These are phyloP conservation scores for Pichia sp. DNA, from an alignment of 1,139 yeast genomes.

Conservation along the genomic window DNA sequence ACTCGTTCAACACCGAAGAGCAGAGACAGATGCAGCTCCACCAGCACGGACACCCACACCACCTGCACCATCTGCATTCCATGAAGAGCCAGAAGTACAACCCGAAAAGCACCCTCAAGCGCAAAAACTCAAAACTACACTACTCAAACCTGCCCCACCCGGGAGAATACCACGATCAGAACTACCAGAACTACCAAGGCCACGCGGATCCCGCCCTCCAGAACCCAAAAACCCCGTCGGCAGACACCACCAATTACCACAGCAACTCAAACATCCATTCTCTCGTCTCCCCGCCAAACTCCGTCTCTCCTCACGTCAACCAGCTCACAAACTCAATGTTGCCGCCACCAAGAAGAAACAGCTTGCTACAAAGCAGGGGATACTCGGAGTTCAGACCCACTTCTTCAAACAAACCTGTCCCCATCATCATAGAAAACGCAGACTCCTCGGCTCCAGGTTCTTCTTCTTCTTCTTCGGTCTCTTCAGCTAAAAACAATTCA, in stretches of 20 bases:
- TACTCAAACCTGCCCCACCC: not conserved
- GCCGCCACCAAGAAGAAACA: slow-evolving; percentile 30
- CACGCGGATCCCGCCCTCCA: not conserved
- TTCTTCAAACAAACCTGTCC: slow-evolving; percentile 30
- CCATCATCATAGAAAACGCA: slow-evolving; percentile 24
- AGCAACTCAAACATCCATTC: slow-evolving; percentile 1
- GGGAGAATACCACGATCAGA: not conserved
- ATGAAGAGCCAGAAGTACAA: not conserved
- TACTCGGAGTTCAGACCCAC: slow-evolving; percentile 29
- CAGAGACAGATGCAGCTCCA: not conserved
- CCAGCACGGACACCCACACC: not conserved
- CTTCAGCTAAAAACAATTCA: not conserved
- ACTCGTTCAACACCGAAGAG: not conserved
- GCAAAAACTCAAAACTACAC: not conserved
- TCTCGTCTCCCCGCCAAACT: slow-evolving; percentile 22
- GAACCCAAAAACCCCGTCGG: slow-evolving; percentile 18
- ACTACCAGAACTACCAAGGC: not conserved
- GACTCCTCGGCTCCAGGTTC: not conserved
- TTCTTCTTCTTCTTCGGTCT: not conserved
- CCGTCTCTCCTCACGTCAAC: slow-evolving; percentile 20
- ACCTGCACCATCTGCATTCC: not conserved
- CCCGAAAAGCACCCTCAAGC: not conserved
- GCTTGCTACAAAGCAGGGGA: slow-evolving; percentile 17
- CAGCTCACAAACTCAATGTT: slow-evolving; percentile 23
- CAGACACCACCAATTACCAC: not conserved